Base-by-base conservation (phyloP, 306 rosid genomes). In the Vigna mungo region DNA sequence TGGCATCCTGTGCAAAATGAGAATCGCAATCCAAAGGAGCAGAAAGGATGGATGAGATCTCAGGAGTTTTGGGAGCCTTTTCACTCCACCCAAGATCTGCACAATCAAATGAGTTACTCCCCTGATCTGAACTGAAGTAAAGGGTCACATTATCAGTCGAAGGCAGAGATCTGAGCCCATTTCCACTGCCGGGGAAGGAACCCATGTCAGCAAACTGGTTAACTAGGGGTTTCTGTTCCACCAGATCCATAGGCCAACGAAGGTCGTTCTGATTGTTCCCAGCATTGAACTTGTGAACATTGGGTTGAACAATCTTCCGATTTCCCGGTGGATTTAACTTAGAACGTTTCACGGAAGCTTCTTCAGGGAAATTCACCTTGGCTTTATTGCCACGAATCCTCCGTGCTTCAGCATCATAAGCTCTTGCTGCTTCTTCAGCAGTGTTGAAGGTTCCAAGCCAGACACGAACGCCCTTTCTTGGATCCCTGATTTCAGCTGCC, bases 401-500 rank as follows among this genome's bases (percentile, higher is more conserved):
- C 1, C 93, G 83, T 3, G 97, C 97, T 89, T 93, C 97, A 0
- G 92, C 88, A 84, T 93, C 97, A 61, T 93, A 93, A 6, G 97
- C 97, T 80, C 96, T 86, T 49, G 97, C 97, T 68, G 97, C 97
- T 85, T 93, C 96, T 84, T 92, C 97, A 3, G 97, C 97, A 77
- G 97, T 92, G 78, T 88, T 87, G 91, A 87, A 92, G 43, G 97
- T 93, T 79, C 97, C 97, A 4, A 93, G 96, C 97, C 97, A 93
- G 58, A 93, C 97, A 55, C 97, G 91, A 37, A 89, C 92, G 15
- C 97, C 97, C 87, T 93, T 93, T 75, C 88, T 89, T n/a, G 97
- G 97, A 76, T 93, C 97, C 10, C 97, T 85, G 75, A 90, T 93
- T 88, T 93, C 97, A 4, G 97, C 97, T 30, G 97, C 97, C 97